Percentiles rank a stretch among this genome's conserved stretches.
These are phyloP conservation scores for Solanum tarijense DNA, from an alignment of 257 asterid genomes.

Conservation along the genomic window DNA sequence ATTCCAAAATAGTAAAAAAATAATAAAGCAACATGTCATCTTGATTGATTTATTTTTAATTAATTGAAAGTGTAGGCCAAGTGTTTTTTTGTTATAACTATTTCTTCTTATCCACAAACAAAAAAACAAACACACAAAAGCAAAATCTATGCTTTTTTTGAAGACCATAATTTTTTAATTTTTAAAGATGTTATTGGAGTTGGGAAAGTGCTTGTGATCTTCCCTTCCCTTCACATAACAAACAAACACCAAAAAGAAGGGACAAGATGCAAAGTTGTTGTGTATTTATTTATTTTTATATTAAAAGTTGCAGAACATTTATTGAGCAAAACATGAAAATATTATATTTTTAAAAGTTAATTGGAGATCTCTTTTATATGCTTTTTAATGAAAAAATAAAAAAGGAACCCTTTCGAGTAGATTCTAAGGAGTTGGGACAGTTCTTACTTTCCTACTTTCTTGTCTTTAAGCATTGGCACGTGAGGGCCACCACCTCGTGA, in stretches of 20 bases:
- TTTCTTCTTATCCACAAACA: neutral
- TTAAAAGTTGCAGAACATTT: neutral
- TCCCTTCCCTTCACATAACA: conserved; percentile 2
- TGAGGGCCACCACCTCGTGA: conserved; percentile 1
- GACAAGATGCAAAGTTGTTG: conserved; percentile 2
- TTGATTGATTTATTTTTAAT: neutral
- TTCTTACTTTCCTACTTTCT: neutral
- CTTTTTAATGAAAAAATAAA: neutral
- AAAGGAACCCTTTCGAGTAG: neutral
- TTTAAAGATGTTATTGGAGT: neutral
- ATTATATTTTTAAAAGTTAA: neutral
- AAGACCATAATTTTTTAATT: neutral
- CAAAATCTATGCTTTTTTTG: neutral
- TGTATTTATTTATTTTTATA: neutral
- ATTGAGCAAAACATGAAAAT: neutral
- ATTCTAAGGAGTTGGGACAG: neutral
- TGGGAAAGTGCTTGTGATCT: conserved; percentile 11
- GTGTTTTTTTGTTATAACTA: neutral
- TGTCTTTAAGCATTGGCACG: neutral
- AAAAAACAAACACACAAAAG: neutral
- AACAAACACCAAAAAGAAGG: conserved; percentile 8
- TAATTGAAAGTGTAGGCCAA: neutral
- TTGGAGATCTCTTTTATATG: neutral
- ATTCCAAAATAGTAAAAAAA: neutral
- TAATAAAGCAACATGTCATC: neutral